These are phyloP conservation scores for Tetracladium setigerum DNA, from an alignment of 495 filamentous ascomycete species.

Conservation along the genomic window DNA sequence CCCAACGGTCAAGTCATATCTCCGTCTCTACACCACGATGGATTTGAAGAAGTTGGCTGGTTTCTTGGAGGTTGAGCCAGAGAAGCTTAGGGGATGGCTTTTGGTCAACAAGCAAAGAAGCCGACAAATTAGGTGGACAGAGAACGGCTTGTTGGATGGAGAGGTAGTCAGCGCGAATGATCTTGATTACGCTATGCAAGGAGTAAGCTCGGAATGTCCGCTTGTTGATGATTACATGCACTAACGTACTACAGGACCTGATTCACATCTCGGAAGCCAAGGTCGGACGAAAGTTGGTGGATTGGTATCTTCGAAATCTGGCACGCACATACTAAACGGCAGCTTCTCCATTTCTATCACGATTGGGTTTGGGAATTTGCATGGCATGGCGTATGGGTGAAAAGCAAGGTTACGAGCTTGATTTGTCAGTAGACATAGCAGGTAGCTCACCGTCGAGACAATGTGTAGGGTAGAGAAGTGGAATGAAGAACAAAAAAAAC, in stretches of 20 bases:
- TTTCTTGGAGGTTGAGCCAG: constrained; percentile 90
- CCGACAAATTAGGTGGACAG: constrained; percentile 91
- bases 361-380: constrained; percentile 12
- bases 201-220: constrained; percentile 43
- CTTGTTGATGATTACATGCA: not conserved
- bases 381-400: constrained; percentile 14
- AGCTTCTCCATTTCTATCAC: constrained; percentile 6
- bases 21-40: constrained; percentile 99
- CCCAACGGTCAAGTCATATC: constrained; percentile 93
- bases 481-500: not conserved
- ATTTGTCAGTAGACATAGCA: too few relatives aligned
- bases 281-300: constrained; percentile 90
- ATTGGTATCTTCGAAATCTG: constrained; percentile 98
- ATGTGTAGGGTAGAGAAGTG: not conserved
- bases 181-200: constrained; percentile 93
- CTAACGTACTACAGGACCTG: constrained; percentile 52
- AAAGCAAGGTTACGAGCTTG: not conserved
- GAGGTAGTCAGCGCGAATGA: constrained; percentile 87
- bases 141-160: constrained; percentile 82
- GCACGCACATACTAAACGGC: constrained; percentile 71
- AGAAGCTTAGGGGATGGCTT: constrained; percentile 82
- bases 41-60: constrained; percentile 96
- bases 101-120: constrained; percentile 97
- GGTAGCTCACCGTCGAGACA: too few relatives aligned
- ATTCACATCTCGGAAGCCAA: constrained; percentile 99